phyloP scores from a whole-genome alignment of 306 rosid species.

The Cercis canadensis region DNA sequence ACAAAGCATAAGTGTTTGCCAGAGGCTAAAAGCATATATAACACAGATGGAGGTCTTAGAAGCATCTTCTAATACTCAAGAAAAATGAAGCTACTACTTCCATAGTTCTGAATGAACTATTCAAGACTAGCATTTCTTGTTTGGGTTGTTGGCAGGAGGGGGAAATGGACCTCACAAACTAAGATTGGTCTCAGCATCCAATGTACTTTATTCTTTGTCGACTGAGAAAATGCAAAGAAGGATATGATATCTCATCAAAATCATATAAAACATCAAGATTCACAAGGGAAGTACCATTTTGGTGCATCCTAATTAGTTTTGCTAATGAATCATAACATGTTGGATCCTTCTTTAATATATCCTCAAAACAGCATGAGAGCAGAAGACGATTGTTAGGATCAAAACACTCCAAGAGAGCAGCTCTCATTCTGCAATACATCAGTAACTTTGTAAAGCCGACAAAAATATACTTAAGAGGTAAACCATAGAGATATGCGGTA shows the following conservation, averaged over 20 bases:
- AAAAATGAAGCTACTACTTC: too few relatives aligned
- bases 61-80: too few relatives aligned
- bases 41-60: too few relatives aligned
- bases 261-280: constrained; percentile 14
- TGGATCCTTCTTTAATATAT: constrained; percentile 77
- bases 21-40: too few relatives aligned
- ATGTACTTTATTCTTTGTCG: not conserved
- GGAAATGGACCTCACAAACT: not conserved
- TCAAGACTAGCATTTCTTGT: too few relatives aligned
- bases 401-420: constrained; percentile 60
- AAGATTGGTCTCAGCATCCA: not conserved
- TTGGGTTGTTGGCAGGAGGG: too few relatives aligned
- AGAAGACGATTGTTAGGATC: constrained; percentile 48
- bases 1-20: too few relatives aligned
- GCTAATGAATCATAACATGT: constrained; percentile 64
- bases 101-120: too few relatives aligned
- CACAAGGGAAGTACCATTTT: constrained; percentile 59
- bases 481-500: not conserved
- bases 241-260: constrained; percentile 12
- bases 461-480: constrained; percentile 3
- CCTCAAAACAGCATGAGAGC: constrained; percentile 59
- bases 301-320: constrained; percentile 72
- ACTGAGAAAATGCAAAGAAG: not conserved
- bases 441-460: constrained; percentile 24
- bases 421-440: constrained; percentile 64